Base-by-base conservation (phyloP, 1,139 yeast species). In the Nematodospora anomalae region DNA sequence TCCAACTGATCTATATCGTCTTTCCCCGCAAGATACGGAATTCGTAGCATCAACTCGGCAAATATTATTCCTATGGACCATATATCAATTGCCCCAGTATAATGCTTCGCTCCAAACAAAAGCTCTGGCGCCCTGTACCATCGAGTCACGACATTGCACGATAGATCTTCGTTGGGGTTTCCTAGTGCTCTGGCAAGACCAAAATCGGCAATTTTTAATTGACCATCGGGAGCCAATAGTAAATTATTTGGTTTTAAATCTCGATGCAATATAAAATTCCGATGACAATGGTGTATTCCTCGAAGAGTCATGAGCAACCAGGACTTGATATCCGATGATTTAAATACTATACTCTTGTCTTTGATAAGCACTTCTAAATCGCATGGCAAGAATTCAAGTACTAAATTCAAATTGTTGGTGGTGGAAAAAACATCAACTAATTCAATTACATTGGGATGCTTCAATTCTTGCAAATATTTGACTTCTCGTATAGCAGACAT, bases 61-160 rank as follows among this genome's bases (percentile, higher is more conserved):
- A 89, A 90, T n/a, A 92, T 90, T 4, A 87, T 79, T 1, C 98
- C 98, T 13, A 89, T 81, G 0, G 96, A 86, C 98, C 98, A 92
- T 3, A 88, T 70, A 60, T 92, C 98, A 3, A 92, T 78, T 0
- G 95, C 96, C 2, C 78, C 80, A 0, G 96, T 85, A 53, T 92
- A 92, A 55, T 88, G 95, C 37, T 80, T 76, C 1, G 97, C 90
- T 0, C 96, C 96, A 55, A 90, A 83, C 27, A 92, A 63, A 34
- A 92, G 67, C 52, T 92, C 98, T 0, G 98, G 98, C 0, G 97
- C 95, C 38, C 97, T 67, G 61, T 92, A 92, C 98, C 98, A 92
- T 43, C 97, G 67, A 2, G 99, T 92, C 2, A 92, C 99, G 7
- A 92, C 98, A 46, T 90, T 90, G 1, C 95, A 85, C 0, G 97